Conservation (phyloP, 2,329 filamentous ascomycete genomes). For the Chlorencoelia australis region DNA sequence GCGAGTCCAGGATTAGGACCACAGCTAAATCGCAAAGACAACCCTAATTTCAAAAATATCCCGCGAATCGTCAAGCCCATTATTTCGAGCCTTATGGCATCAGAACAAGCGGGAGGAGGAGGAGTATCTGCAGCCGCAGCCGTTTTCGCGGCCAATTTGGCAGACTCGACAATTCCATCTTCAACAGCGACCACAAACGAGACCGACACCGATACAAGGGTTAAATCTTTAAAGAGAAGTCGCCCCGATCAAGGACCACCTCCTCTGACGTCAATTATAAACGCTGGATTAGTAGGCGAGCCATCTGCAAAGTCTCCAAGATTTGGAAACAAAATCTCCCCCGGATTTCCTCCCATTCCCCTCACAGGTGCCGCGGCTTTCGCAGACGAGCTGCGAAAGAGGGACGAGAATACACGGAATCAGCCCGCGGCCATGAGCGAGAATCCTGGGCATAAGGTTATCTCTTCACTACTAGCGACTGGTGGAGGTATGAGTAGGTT, state of each 20-base stretch:
- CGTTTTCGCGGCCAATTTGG: conserved; percentile 15
- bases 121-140: conserved; percentile 17
- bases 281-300: conserved; percentile 19
- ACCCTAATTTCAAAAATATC: neutral
- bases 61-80: neutral
- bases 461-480: conserved; percentile 45
- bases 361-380: conserved; percentile 44
- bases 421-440: conserved; percentile 36
- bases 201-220: conserved; percentile 16
- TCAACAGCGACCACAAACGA: conserved; percentile 9
- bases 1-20: conserved; percentile 11
- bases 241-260: conserved; percentile 19
- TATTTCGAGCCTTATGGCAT: conserved; percentile 21
- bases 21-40: conserved; percentile 1
- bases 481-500: conserved; percentile 44
- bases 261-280: conserved; percentile 19
- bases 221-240: conserved; percentile 24
- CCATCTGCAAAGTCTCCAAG: conserved; percentile 26
- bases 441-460: conserved; percentile 42
- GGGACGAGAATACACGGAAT: conserved; percentile 35
- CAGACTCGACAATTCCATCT: conserved; percentile 14
- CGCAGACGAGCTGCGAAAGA: conserved; percentile 41
- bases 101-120: conserved; percentile 19
- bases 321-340: conserved; percentile 26
- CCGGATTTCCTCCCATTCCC: conserved; percentile 29